Base-by-base conservation (phyloP, 495 filamentous ascomycete genomes). In the Darksidea phi region DNA sequence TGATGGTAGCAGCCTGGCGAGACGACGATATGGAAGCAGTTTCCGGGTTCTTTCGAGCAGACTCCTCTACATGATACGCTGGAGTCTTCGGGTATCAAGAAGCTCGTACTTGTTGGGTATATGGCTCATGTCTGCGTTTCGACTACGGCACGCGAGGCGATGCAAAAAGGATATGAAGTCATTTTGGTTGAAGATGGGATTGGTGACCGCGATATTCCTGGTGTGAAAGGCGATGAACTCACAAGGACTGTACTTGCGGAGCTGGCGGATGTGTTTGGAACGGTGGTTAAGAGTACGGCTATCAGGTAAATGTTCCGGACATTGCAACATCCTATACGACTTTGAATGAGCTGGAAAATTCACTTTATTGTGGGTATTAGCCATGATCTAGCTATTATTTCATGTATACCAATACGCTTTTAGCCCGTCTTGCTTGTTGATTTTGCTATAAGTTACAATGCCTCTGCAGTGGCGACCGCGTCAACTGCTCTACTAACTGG, bases 91-190 rank as follows among this genome's bases (percentile, higher is more conserved):
- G 77, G 72, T 6, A 58, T 60, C 26, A 78, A 73, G 68, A 82
- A 79, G 70, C 61, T 84, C 18, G 79, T 84, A 1, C 51, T 84
- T 47, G 73, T 73, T 20, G 80, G 80, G 13, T 82, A 82, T 64
- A 80, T 81, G 72, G 83, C 84, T 8, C 84, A 86, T 73, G 80
- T 86, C 2, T 87, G 83, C 71, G 76, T 87, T 11, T 82, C 77
- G 0, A 81, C 81, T 1, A 87, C 84, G 1, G 77, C 83, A 1
- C 66, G 83, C 46, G 77, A 83, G 32, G 84, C 72, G 2, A 66
- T 56, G 28, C 78, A 86, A 66, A 73, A 74, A 13, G 84, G 83
- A 3, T 84, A 83, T 71, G 83, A 86, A 64, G 78, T 85, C 21
- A 37, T 83, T 0, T 63, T 87, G 53, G 77, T 76, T 1, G 69